Evolutionary conservation across 768 basidiomycete species (phyloP), one percentile per base, ranked within the genome.

Genomic region (Leccinum olivaceopallidum): DNA sequence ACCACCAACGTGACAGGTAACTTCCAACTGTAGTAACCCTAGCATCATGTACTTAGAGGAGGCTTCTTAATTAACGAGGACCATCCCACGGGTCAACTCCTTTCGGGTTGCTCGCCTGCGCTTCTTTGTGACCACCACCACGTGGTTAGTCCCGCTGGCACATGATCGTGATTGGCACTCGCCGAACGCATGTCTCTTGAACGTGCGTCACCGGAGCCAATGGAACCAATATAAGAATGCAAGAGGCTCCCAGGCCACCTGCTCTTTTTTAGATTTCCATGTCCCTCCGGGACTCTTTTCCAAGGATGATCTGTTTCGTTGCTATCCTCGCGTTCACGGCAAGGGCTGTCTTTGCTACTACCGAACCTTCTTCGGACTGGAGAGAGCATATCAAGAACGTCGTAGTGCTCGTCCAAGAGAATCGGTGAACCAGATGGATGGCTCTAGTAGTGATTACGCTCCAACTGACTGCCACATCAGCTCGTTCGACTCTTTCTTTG

Each of bases 321-420:
- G 13, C 47, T 48, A 22, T 58, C 32, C 53, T 69, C 9, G 57
- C 55, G 9, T 42, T 69, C 26, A 58, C 44, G 10, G 39, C 7
- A 8, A 44, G 30, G 8, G 50, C 53, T 4, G 30, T 44, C 24
- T 53, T 37, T 20, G 52, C 50, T 10, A 37, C 58, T 4, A 2
- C 39, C 39, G 14, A 0, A 6, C 6, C 58, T 7, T 66, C 67
- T 39, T 32, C 60, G 1, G 62, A 62, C 39, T 70, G 69, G 69
- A 61, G 61, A 49, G 69, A 70, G 5, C 63, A 48, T 7, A 62
- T 70, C 63, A 71, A 71, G 37, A 57, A 71, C 14, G 67, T 69
- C 0, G 69, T 71, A 3, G 69, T 70, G 50, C 69, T 71, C 28
- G 67, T 70, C 22, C 69, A 70, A 30, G 69, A 69, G 34, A 70